phyloP scores from a whole-genome alignment of 2,329 filamentous ascomycete genomes.

The Byssothecium circinans region DNA sequence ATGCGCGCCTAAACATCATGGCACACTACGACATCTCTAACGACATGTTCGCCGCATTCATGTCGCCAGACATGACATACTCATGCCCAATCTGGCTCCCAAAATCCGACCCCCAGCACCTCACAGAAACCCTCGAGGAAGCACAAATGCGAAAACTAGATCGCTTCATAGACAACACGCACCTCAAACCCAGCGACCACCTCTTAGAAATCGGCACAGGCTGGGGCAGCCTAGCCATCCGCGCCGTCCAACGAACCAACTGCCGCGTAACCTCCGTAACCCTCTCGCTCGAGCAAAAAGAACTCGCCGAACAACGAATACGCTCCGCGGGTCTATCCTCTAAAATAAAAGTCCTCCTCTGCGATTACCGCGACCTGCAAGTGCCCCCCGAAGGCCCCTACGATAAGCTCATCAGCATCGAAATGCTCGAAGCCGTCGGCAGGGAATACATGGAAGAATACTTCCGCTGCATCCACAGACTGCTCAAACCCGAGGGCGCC shows the following conservation, averaged over 20 bases:
- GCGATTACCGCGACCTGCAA: constrained; percentile 68
- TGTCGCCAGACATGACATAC: constrained; percentile 77
- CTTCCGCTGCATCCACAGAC: constrained; percentile 63
- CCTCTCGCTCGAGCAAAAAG: constrained; percentile 69
- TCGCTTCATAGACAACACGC: constrained; percentile 66
- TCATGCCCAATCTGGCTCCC: constrained; percentile 69
- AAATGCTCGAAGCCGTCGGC: constrained; percentile 77
- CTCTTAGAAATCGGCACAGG: constrained; percentile 75
- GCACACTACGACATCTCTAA: constrained; percentile 78
- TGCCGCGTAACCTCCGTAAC: constrained; percentile 71
- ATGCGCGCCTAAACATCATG: constrained; percentile 64
- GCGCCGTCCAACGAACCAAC: constrained; percentile 65
- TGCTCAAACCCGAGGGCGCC: constrained; percentile 67
- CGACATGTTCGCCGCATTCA: constrained; percentile 73
- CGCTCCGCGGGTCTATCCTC: constrained; percentile 60
- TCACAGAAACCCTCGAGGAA: constrained; percentile 61
- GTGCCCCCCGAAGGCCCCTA: constrained; percentile 54
- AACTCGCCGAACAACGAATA: constrained; percentile 67
- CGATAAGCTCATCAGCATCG: constrained; percentile 74
- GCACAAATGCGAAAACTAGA: constrained; percentile 69
- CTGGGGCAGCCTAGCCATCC: constrained; percentile 74
- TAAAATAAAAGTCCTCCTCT: constrained; percentile 65
- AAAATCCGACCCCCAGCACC: constrained; percentile 43
- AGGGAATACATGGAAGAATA: constrained; percentile 68
- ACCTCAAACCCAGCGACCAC: constrained; percentile 65